A percentile compares a stretch with the other conserved stretches of the same genome.
phyloP scores from a whole-genome alignment of 2,329 filamentous ascomycete genomes.

The Neofusicoccum umdonicola region DNA sequence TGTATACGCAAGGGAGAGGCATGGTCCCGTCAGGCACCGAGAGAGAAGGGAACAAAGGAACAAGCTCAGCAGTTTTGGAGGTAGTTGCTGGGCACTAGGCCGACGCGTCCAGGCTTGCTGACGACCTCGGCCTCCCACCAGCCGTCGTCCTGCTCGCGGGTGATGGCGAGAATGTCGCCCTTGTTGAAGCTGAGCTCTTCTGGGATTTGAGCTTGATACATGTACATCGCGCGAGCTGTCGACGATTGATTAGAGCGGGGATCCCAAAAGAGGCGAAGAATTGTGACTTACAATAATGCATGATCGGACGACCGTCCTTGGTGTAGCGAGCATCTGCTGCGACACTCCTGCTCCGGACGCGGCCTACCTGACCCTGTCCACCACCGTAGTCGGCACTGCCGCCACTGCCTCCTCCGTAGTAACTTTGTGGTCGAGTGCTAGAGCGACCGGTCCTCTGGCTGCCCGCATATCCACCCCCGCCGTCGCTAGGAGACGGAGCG shows the following conservation, averaged over 20 bases:
- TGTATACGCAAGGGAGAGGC: background rate
- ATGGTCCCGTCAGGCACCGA: background rate
- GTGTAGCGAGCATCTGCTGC: slow-evolving; percentile 63
- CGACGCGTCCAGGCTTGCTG: slow-evolving; percentile 54
- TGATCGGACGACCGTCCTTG: slow-evolving; percentile 77
- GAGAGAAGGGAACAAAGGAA: background rate
- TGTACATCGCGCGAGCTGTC: slow-evolving; percentile 85
- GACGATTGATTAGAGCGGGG: background rate
- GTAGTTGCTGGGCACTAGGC: slow-evolving; percentile 67
- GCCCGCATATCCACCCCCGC: slow-evolving; percentile 37
- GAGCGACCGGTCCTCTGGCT: slow-evolving; percentile 36
- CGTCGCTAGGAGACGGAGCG: slow-evolving; percentile 32
- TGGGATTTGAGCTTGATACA: slow-evolving; percentile 90
- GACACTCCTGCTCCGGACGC: slow-evolving; percentile 74
- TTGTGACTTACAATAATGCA: slow-evolving; percentile 82
- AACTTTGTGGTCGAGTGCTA: slow-evolving; percentile 41
- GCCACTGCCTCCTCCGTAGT: slow-evolving; percentile 37
- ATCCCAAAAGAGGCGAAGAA: background rate
- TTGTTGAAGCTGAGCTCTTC: slow-evolving; percentile 92
- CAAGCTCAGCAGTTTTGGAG: slow-evolving; percentile 53
- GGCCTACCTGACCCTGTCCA: slow-evolving; percentile 36
- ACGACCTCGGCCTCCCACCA: slow-evolving; percentile 99
- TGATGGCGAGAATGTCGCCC: slow-evolving; percentile 83
- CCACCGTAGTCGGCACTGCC: slow-evolving; percentile 28
- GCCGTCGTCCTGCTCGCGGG: slow-evolving; percentile 91